These are phyloP conservation scores for Xylariaceae sp. DNA, from an alignment of 2,329 filamentous ascomycete species.

Conservation along the genomic window DNA sequence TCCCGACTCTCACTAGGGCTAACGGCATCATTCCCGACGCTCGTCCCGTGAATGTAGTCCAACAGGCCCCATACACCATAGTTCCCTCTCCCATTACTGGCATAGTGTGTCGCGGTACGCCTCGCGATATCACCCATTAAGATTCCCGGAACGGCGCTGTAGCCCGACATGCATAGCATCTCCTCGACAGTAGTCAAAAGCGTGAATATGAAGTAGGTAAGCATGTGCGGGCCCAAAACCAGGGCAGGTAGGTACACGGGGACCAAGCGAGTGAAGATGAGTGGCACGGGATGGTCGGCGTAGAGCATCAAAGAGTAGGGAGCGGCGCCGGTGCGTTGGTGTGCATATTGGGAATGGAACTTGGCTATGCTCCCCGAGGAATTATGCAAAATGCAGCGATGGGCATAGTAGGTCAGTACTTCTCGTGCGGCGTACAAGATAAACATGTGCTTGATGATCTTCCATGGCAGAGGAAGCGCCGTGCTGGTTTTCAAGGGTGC, in stretches of 20 bases:
- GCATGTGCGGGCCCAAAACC: conserved; percentile 61
- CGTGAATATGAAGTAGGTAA: conserved; percentile 65
- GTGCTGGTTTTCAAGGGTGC: conserved; percentile 45
- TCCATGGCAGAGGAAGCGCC: conserved; percentile 48
- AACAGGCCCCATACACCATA: conserved; percentile 57
- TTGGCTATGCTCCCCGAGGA: conserved; percentile 34
- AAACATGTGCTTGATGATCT: conserved; percentile 44
- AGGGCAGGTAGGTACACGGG: conserved; percentile 62
- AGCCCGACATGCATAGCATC: conserved; percentile 61
- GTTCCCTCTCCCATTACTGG: conserved; percentile 50
- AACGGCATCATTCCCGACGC: conserved; percentile 46
- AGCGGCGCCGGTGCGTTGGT: conserved; percentile 47
- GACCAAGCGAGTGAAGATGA: conserved; percentile 57
- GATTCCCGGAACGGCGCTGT: conserved; percentile 52
- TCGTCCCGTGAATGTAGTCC: conserved; percentile 56
- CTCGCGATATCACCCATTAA: conserved; percentile 46
- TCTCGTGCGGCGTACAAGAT: conserved; percentile 45
- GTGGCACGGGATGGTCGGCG: conserved; percentile 62
- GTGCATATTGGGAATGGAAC: conserved; percentile 43
- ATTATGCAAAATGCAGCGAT: conserved; percentile 63
- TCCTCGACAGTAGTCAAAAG: conserved; percentile 61
- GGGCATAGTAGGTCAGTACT: conserved; percentile 65
- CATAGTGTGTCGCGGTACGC: conserved; percentile 49
- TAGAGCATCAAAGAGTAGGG: conserved; percentile 58
- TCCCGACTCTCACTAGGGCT: conserved; percentile 43